Conservation (phyloP, 257 asterid species). For the Solanum infundibuliforme region DNA sequence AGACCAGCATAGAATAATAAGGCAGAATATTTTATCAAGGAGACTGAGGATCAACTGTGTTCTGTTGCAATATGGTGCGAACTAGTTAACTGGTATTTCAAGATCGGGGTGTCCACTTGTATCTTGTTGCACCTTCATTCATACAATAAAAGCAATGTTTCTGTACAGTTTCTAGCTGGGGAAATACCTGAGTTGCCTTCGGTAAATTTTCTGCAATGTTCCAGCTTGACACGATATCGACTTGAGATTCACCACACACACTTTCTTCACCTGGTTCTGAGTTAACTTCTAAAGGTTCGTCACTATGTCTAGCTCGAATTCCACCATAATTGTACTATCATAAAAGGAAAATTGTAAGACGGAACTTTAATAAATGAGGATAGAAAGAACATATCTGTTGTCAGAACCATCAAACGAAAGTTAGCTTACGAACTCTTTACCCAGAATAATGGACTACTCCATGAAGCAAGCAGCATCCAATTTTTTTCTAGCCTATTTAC, state of each 20-base stretch:
- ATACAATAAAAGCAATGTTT: background rate
- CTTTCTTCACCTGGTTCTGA: slow-evolving; percentile 25
- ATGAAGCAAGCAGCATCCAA: background rate
- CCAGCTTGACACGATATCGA: slow-evolving; percentile 85
- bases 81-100: background rate
- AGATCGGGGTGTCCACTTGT: background rate
- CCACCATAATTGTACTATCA: slow-evolving; percentile 89
- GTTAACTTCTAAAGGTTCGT: slow-evolving; percentile 36
- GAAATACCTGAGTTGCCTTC: slow-evolving; percentile 59
- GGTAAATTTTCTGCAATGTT: slow-evolving; percentile 69
- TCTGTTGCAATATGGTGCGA: background rate
- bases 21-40: slow-evolving; percentile 7
- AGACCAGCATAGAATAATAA: background rate
- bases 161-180: background rate
- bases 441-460: background rate
- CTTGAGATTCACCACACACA: slow-evolving; percentile 34
- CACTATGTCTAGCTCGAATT: slow-evolving; percentile 61
- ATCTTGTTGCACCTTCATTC: background rate
- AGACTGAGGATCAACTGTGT: background rate
- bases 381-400: background rate
- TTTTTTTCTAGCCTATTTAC: background rate
- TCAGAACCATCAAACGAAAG: slow-evolving; percentile 1
- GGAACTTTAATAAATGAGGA: background rate
- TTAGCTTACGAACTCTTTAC: background rate
- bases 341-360: background rate